phyloP scores from a whole-genome alignment of 1,139 yeast species.

The Lodderomyces oxycetoniae region DNA sequence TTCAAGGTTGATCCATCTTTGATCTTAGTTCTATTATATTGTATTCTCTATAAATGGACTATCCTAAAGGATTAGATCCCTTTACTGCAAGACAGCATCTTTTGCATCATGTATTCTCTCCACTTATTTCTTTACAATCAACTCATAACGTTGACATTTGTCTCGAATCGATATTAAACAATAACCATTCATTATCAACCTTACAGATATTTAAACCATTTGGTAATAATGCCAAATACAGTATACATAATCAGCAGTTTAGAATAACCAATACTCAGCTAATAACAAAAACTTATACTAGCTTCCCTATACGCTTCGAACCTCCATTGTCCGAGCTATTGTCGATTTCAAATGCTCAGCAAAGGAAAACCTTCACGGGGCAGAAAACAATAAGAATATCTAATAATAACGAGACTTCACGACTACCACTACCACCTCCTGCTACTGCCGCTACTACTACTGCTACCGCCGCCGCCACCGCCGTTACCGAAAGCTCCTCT shows the following conservation, averaged over 20 bases:
- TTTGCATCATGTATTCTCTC: constrained; percentile 51
- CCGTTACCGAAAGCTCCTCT: not conserved
- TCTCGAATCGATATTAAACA: constrained; percentile 31
- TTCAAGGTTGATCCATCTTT: no score
- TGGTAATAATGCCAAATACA: constrained; percentile 45
- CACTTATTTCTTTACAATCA: constrained; percentile 52
- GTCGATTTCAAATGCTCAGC: constrained; percentile 26
- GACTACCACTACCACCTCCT: constrained; percentile 3
- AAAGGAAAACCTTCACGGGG: constrained; percentile 7
- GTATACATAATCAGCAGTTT: constrained; percentile 33
- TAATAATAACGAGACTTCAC: constrained; percentile 4
- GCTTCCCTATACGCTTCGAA: constrained; percentile 44
- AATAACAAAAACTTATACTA: constrained; percentile 40
- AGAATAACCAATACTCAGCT: constrained; percentile 39
- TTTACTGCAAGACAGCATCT: constrained; percentile 40
- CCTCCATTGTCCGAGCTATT: constrained; percentile 39
- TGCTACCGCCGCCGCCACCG: not conserved
- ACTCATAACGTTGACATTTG: constrained; percentile 48
- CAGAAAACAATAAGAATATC: not conserved
- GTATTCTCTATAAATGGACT: no score
- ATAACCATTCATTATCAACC: constrained; percentile 19
- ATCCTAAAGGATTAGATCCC: constrained; percentile 41
- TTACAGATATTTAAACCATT: constrained; percentile 38
- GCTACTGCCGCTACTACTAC: no score
- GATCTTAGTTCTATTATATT: no score